Evolutionary conservation across 179 eudicot species (phyloP).

Genomic region (Gypsophila paniculata): DNA sequence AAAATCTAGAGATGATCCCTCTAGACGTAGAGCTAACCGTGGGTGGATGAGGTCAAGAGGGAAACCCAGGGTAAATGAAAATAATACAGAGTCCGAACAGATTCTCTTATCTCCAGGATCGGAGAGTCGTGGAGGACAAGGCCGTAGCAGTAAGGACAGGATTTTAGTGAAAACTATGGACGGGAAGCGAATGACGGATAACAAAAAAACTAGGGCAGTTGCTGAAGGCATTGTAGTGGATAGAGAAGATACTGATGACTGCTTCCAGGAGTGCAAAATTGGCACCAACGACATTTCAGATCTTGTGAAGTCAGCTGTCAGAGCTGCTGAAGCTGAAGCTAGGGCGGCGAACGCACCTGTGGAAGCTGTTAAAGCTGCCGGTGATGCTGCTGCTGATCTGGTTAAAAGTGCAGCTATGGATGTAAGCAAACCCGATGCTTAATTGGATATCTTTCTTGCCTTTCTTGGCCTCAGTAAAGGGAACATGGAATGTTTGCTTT

Average conservation of each 20-base stretch:
- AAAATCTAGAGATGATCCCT: constrained; percentile 49
- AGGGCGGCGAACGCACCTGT: constrained; percentile 77
- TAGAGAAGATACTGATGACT: constrained; percentile 74
- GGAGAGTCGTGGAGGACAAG: constrained; percentile 60
- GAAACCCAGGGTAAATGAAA: constrained; percentile 47
- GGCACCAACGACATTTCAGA: constrained; percentile 80
- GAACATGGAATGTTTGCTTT: neutral
- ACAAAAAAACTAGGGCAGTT: constrained; percentile 35
- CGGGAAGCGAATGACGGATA: constrained; percentile 40
- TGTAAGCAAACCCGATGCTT: constrained; percentile 35
- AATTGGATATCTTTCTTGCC: neutral
- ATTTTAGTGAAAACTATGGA: constrained; percentile 40
- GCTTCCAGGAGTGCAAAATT: constrained; percentile 69
- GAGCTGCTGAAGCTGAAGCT: constrained; percentile 99
- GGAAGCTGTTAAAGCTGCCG: constrained; percentile 87
- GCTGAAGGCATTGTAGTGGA: constrained; percentile 40
- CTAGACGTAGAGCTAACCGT: constrained; percentile 55
- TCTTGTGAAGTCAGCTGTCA: constrained; percentile 76
- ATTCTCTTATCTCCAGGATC: constrained; percentile 56
- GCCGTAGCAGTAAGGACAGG: constrained; percentile 47
- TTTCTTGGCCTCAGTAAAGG: neutral
- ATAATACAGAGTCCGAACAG: constrained; percentile 50
- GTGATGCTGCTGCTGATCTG: constrained; percentile 96
- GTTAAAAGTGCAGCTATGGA: constrained; percentile 90
- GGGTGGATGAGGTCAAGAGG: constrained; percentile 47